These are phyloP conservation scores for Talaromyces verruculosus DNA, from an alignment of 2,329 filamentous ascomycete genomes.

Conservation along the genomic window DNA sequence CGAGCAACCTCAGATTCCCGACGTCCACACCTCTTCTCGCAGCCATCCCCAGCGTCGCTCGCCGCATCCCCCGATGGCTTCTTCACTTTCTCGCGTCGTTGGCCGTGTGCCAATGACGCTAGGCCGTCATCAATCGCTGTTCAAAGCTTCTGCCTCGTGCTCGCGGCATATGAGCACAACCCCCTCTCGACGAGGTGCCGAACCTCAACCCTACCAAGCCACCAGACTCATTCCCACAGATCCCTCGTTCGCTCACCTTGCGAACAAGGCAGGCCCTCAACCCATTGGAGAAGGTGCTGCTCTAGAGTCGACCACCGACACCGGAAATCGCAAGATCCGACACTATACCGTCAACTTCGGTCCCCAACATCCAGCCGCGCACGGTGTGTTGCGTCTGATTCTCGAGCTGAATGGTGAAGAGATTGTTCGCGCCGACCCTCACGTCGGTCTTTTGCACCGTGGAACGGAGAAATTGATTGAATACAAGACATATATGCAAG, in stretches of 20 bases:
- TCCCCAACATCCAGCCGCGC: slow-evolving; percentile 95
- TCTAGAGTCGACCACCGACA: slow-evolving; percentile 48
- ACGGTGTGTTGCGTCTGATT: slow-evolving; percentile 96
- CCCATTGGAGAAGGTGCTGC: slow-evolving; percentile 44
- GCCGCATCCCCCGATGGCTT: slow-evolving; percentile 54
- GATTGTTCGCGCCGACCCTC: slow-evolving; percentile 92
- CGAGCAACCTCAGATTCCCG: slow-evolving; percentile 35
- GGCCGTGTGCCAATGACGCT: slow-evolving; percentile 60
- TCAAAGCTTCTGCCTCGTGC: slow-evolving; percentile 43
- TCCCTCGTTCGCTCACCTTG: slow-evolving; percentile 52
- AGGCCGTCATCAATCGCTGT: slow-evolving; percentile 54
- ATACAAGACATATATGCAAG: slow-evolving; percentile 99
- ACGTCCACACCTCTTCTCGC: slow-evolving; percentile 35
- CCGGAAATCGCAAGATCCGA: slow-evolving; percentile 75
- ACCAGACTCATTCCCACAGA: slow-evolving; percentile 61
- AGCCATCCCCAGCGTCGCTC: slow-evolving; percentile 28
- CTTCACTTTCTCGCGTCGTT: slow-evolving; percentile 60
- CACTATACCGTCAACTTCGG: slow-evolving; percentile 99
- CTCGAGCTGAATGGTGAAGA: slow-evolving; percentile 97
- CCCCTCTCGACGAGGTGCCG: slow-evolving; percentile 54
- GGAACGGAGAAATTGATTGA: slow-evolving; percentile 99
- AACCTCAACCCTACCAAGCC: slow-evolving; percentile 49
- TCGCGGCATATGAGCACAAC: slow-evolving; percentile 59
- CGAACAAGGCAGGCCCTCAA: slow-evolving; percentile 44
- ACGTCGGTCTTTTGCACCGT: slow-evolving; percentile 92